phyloP scores from a whole-genome alignment of 345 rosid species.

The Moricandia arvensis region DNA sequence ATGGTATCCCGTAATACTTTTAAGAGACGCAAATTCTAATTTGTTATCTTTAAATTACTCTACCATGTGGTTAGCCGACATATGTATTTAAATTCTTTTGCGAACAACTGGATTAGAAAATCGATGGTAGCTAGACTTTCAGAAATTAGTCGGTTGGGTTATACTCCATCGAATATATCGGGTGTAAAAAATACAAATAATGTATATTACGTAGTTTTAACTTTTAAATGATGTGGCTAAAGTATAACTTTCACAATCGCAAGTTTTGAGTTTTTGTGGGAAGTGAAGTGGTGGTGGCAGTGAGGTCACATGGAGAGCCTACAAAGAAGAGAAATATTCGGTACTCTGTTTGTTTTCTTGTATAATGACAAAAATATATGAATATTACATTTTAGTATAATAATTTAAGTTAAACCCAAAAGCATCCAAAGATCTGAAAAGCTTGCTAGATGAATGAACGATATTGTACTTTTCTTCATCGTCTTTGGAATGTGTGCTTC shows the following conservation, averaged over 20 bases:
- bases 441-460: constrained; percentile 25
- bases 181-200: too few species aligned
- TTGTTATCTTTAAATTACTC: too few species aligned
- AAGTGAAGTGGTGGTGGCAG: constrained; percentile 46
- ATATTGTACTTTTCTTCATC: constrained; percentile 50
- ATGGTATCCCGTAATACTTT: too few species aligned
- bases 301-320: constrained; percentile 60
- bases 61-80: too few species aligned
- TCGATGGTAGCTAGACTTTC: too few species aligned
- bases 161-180: too few species aligned
- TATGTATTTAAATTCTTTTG: too few species aligned
- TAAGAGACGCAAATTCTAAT: too few species aligned
- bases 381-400: constrained; percentile 26
- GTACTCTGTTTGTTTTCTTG: constrained; percentile 36
- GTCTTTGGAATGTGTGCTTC: constrained; percentile 54
- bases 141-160: too few species aligned
- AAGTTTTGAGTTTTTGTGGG: constrained; percentile 23
- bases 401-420: neutral
- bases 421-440: constrained; percentile 37
- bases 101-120: too few species aligned
- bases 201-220: neutral
- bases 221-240: neutral
- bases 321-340: constrained; percentile 35
- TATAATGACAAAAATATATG: constrained; percentile 38
- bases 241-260: constrained; percentile 14